Evolutionary conservation across 768 basidiomycete species (phyloP), one percentile per base, ranked within the genome.

Genomic region (Hydnum rufescens): DNA sequence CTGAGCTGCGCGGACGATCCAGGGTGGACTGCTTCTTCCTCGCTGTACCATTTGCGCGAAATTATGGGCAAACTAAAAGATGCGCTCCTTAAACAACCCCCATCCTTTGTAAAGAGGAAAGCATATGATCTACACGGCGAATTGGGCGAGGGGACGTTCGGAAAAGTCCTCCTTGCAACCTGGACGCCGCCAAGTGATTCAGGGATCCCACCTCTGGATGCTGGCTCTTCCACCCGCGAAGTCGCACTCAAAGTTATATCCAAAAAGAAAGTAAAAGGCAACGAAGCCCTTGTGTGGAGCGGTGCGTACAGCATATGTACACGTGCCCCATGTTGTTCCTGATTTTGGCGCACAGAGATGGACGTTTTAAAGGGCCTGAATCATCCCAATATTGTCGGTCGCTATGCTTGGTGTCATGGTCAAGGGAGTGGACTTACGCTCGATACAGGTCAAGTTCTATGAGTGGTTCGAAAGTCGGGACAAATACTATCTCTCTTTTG

Each of bases 401-500:
- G 28, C 30, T 32, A 22, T 13, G 22, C 43, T 26, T 56, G 57
- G 58, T 49, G 51, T 39, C 32, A 26, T 47, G 36, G 18, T 34
- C 28, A 44, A 5, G 32, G n/a, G 25, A 23, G n/a, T 31, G 23
- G 19, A 54, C 22, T 30, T 50, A 39, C 22, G 22, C 26, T 23
- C 8, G 5, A 5, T 42, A 39, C 51, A 89, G 87, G 87, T 95
- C 53, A 93, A 92, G 62, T 89, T 95, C 61, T 92, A 82, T 64
- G 90, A 95, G 64, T 88, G 83, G 78, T 97, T 97, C 63, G 95
- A 97, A 62, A 88, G 84, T 5, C 71, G 89, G 57, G 74, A 80
- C 16, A 96, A 95, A 67, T 96, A 88, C 64, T 97, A 92, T 62
- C 76, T 97, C n/a, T 75, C 83, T 0, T 95, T 95, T 60, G 88